A percentile compares a stretch with the other conserved stretches of the same genome.
Evolutionary conservation across 2,329 filamentous ascomycete species (phyloP).

Genomic region (Claviceps capensis): DNA sequence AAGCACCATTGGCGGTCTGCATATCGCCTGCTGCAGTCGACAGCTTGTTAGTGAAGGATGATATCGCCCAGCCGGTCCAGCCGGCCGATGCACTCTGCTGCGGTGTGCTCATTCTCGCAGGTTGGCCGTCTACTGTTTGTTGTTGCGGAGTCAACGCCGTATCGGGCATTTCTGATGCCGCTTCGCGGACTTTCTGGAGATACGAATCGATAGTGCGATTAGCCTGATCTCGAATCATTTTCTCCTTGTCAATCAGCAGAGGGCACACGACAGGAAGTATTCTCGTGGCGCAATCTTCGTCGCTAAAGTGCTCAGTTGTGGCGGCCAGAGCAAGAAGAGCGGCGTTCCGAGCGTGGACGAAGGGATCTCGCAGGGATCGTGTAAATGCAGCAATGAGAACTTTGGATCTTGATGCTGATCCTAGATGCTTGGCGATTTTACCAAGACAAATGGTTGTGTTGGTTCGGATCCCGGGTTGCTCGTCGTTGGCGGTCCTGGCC

Average conservation of each 20-base stretch:
- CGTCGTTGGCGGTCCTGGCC: constrained; percentile 92
- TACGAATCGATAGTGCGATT: constrained; percentile 82
- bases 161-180: constrained; percentile 65
- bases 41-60: constrained; percentile 92
- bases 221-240: constrained; percentile 82
- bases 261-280: constrained; percentile 77
- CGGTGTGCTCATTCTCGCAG: constrained; percentile 68
- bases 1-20: constrained; percentile 36
- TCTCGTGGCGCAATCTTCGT: constrained; percentile 77
- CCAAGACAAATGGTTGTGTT: constrained; percentile 97
- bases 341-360: constrained; percentile 86
- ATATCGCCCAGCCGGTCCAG: constrained; percentile 97
- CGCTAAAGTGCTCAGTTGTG: constrained; percentile 72
- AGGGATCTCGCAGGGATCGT: constrained; percentile 79
- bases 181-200: constrained; percentile 68
- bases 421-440: constrained; percentile 86
- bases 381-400: constrained; percentile 88
- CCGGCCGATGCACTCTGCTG: constrained; percentile 40
- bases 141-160: constrained; percentile 58
- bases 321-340: constrained; percentile 74
- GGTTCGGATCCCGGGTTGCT: constrained; percentile 91
- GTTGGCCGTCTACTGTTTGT: constrained; percentile 33
- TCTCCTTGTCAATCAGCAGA: constrained; percentile 85
- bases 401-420: constrained; percentile 65
- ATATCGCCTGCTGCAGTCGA: constrained; percentile 79